Evolutionary conservation across 805 yeast genomes (phyloP).

Genomic region (Kluyveromyces nonfermentans): DNA sequence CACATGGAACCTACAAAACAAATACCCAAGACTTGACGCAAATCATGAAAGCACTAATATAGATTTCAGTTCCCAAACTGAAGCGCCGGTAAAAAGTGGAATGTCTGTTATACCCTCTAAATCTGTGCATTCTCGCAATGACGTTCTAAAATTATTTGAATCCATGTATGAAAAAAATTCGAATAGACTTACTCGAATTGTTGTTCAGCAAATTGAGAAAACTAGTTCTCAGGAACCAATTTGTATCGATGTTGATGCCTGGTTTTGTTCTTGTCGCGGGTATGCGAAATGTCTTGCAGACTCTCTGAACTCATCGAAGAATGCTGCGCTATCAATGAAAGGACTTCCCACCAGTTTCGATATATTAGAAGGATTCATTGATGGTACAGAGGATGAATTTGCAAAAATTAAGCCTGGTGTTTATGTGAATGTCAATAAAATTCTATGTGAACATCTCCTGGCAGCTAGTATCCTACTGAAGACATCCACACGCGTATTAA

Average conservation of each 20-base stretch:
- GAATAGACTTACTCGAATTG: slow-evolving; percentile 12
- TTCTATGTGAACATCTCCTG: slow-evolving; percentile 27
- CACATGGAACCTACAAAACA: slow-evolving; percentile 3
- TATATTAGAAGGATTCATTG: slow-evolving; percentile 3
- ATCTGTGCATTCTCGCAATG: background rate
- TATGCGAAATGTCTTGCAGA: slow-evolving; percentile 9
- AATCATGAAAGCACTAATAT: background rate
- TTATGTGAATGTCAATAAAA: slow-evolving; percentile 5
- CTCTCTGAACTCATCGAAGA: background rate
- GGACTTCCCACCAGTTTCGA: background rate
- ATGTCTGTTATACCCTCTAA: background rate
- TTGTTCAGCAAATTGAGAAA: slow-evolving; percentile 16
- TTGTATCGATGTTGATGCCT: slow-evolving; percentile 22
- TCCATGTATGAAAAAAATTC: slow-evolving; percentile 6
- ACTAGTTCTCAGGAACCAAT: slow-evolving; percentile 12
- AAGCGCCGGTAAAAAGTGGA: background rate
- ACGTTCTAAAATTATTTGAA: background rate
- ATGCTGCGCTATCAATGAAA: background rate
- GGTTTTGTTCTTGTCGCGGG: slow-evolving; percentile 30
- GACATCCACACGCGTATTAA: slow-evolving; percentile 13
- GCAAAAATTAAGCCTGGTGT: slow-evolving; percentile 3
- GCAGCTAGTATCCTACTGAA: slow-evolving; percentile 23
- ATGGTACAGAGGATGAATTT: slow-evolving; percentile 20
- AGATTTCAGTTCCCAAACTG: background rate
- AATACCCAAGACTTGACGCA: background rate